Percentiles rank a stretch among this genome's conserved stretches.
phyloP scores from a whole-genome alignment of 352 stramenopile species.

The Phytophthora sp. region DNA sequence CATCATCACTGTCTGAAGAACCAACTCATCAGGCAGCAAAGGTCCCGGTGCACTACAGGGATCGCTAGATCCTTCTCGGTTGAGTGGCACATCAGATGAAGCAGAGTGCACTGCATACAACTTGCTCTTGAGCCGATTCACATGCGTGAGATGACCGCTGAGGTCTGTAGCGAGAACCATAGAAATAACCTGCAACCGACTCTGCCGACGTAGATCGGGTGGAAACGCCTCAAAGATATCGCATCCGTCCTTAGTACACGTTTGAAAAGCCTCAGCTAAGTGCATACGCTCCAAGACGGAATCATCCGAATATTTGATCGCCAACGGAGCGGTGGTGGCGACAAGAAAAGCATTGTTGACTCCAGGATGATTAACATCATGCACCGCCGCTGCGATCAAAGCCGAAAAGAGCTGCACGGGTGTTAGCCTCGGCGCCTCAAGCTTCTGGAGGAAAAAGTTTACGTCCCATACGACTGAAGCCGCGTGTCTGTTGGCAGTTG shows the following conservation, averaged over 20 bases:
- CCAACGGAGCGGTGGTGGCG: slow-evolving; percentile 80
- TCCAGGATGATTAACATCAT: slow-evolving; percentile 94
- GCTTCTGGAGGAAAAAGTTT: slow-evolving; percentile 64
- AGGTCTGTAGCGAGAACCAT: slow-evolving; percentile 89
- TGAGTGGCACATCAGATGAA: slow-evolving; percentile 37
- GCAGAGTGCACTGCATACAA: slow-evolving; percentile 50
- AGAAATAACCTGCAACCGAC: slow-evolving; percentile 75
- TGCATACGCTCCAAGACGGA: slow-evolving; percentile 91
- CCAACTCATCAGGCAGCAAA: slow-evolving; percentile 51
- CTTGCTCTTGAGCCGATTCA: slow-evolving; percentile 83
- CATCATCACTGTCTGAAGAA: slow-evolving; percentile 78
- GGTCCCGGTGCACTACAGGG: background rate
- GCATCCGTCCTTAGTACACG: slow-evolving; percentile 66
- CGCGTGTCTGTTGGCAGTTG: slow-evolving; percentile 74
- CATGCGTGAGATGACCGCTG: slow-evolving; percentile 73
- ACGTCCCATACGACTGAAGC: slow-evolving; percentile 79
- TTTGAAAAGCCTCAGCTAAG: slow-evolving; percentile 72
- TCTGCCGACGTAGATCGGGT: slow-evolving; percentile 54
- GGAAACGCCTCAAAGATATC: slow-evolving; percentile 74
- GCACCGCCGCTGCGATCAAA: slow-evolving; percentile 88
- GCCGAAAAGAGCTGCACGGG: slow-evolving; percentile 76
- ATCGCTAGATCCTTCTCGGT: slow-evolving; percentile 13
- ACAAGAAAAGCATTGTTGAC: slow-evolving; percentile 93
- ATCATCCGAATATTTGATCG: slow-evolving; percentile 94
- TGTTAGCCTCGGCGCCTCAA: slow-evolving; percentile 43